Percentiles rank a stretch among this genome's conserved stretches.
Conservation (phyloP, 139 green algal genomes). For the Pleodorina starrii region DNA sequence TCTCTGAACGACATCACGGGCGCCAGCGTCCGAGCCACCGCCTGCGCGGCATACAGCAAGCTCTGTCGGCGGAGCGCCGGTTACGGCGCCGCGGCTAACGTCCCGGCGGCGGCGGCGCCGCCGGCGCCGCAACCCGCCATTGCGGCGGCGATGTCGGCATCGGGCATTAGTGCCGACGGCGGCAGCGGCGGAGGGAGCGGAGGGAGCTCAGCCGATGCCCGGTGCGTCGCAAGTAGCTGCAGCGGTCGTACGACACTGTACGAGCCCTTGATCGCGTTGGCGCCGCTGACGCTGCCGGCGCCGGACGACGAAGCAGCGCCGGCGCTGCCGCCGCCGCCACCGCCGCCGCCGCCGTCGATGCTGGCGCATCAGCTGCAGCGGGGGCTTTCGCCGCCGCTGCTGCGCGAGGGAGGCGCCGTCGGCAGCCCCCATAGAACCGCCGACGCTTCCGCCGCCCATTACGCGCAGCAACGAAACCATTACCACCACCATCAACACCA, state of each 20-base stretch:
- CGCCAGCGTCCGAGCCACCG: constrained; percentile 24
- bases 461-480: no score
- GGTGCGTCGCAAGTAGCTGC: not conserved
- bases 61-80: not conserved
- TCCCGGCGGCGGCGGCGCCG: not conserved
- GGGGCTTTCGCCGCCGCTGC: not conserved
- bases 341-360: not conserved
- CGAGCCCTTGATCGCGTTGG: constrained; percentile 15
- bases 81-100: constrained; percentile 10
- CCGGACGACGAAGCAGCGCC: no score
- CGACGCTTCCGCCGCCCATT: not conserved
- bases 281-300: not conserved
- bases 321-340: not conserved
- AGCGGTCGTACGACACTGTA: constrained; percentile 21
- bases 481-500: no score
- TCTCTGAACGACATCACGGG: constrained; percentile 32
- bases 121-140: not conserved
- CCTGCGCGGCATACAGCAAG: constrained; percentile 30
- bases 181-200: not conserved
- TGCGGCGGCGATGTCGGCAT: not conserved
- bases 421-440: not conserved
- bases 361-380: not conserved
- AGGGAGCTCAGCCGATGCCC: not conserved
- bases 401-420: not conserved
- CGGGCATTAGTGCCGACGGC: not conserved